These are phyloP conservation scores for Moringa oleifera DNA, from an alignment of 345 rosid species.

Conservation along the genomic window DNA sequence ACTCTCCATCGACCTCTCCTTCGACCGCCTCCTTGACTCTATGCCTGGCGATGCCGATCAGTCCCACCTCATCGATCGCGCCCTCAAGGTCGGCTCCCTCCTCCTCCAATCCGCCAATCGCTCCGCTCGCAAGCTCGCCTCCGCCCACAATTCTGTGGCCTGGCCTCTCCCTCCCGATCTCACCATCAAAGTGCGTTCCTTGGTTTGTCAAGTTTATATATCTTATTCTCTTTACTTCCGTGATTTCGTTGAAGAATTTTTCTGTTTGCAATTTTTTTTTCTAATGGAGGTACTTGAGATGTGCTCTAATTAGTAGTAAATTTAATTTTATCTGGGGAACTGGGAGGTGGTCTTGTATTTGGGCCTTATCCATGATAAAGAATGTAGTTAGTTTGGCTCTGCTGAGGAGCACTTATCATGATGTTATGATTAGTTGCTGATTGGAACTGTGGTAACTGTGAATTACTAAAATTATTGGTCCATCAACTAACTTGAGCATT, in stretches of 20 bases:
- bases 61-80: slow-evolving; percentile 56
- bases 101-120: slow-evolving; percentile 61
- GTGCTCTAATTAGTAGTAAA: too few relatives aligned
- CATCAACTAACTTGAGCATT: too few relatives aligned
- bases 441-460: too few relatives aligned
- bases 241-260: background rate
- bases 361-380: too few relatives aligned
- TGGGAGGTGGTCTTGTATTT: too few relatives aligned
- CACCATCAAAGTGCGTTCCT: slow-evolving; percentile 50
- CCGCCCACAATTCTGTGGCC: slow-evolving; percentile 49
- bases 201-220: background rate
- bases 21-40: slow-evolving; percentile 63
- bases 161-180: slow-evolving; percentile 85
- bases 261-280: background rate
- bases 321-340: too few relatives aligned
- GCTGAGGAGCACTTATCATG: too few relatives aligned
- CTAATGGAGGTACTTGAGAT: too few relatives aligned
- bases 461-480: too few relatives aligned
- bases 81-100: slow-evolving; percentile 47
- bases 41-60: slow-evolving; percentile 45
- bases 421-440: too few relatives aligned
- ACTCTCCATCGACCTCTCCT: slow-evolving; percentile 44
- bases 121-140: slow-evolving; percentile 62
- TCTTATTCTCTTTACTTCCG: too few relatives aligned
- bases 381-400: background rate